These are phyloP conservation scores for Pseudozyma hubeiensis DNA, from an alignment of 1,284 basidiomycete genomes.

Conservation along the genomic window DNA sequence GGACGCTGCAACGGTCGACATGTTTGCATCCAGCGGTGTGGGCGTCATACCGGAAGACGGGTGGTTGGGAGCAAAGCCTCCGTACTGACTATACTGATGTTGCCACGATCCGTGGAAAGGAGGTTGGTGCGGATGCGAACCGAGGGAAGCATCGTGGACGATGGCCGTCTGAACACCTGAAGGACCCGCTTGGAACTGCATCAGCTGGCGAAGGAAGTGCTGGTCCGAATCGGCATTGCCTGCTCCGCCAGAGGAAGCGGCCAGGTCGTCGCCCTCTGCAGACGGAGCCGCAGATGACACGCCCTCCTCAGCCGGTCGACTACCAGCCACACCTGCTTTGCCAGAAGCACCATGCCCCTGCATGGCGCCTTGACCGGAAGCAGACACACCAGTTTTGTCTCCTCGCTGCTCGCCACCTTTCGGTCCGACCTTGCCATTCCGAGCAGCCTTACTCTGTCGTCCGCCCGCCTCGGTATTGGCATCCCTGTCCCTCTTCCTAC, in stretches of 20 bases:
- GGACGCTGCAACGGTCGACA: constrained; percentile 1
- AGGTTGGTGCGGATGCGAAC: constrained; percentile 1
- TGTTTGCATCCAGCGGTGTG: neutral
- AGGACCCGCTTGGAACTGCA: constrained; percentile 53
- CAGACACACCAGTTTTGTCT: neutral
- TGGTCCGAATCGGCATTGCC: constrained; percentile 14
- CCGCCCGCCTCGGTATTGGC: neutral
- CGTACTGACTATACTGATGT: neutral
- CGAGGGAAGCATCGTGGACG: constrained; percentile 12
- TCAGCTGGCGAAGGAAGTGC: constrained; percentile 35
- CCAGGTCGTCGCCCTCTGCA: neutral
- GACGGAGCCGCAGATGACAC: neutral
- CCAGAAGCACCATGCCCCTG: neutral
- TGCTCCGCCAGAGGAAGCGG: neutral
- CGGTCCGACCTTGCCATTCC: constrained; percentile 1
- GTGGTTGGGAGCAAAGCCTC: constrained; percentile 1
- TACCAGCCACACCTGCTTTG: neutral
- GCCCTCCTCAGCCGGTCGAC: neutral
- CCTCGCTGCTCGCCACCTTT: constrained; percentile 2
- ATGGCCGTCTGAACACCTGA: constrained; percentile 45
- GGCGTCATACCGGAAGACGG: neutral
- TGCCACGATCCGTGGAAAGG: neutral
- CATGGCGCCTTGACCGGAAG: neutral
- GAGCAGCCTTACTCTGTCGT: constrained; percentile 14
- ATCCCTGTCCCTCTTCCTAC: constrained; percentile 16